Conservation (phyloP, 2,329 filamentous ascomycete species). For the Aspergillus quadrilineatus region DNA sequence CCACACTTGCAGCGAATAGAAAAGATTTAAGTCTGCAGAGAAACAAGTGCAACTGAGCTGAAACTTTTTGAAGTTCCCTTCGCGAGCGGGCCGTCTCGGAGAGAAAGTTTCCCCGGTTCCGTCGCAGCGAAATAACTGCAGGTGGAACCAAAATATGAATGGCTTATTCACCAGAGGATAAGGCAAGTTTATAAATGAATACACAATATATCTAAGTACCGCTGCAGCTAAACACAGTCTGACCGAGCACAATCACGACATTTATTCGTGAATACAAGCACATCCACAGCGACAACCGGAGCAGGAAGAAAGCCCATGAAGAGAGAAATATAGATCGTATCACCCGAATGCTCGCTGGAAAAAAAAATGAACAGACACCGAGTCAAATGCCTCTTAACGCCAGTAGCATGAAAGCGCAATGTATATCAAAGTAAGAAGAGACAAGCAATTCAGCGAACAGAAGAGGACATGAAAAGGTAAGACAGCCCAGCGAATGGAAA, state of each 20-base stretch:
- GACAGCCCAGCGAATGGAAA: conserved; percentile 16
- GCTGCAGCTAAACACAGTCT: conserved; percentile 25
- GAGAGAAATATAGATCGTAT: conserved; percentile 21
- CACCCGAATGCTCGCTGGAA: conserved; percentile 36
- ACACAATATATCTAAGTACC: conserved; percentile 20
- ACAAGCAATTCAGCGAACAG: not conserved
- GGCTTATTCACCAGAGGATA: not conserved
- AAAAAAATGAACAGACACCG: conserved; percentile 25
- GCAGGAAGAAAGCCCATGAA: conserved; percentile 14
- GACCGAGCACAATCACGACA: conserved; percentile 29
- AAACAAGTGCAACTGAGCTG: not conserved
- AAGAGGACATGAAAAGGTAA: conserved; percentile 18
- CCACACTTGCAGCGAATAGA: not conserved
- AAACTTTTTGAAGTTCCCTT: conserved; percentile 1
- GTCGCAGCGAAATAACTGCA: not conserved
- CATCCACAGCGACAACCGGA: conserved; percentile 22
- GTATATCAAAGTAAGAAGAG: conserved; percentile 15
- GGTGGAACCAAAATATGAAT: no score
- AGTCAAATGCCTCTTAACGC: conserved; percentile 36
- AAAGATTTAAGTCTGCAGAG: not conserved
- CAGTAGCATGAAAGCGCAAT: conserved; percentile 22
- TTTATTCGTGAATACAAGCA: conserved; percentile 29
- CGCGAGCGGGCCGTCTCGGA: conserved; percentile 4
- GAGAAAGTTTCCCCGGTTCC: conserved; percentile 10
- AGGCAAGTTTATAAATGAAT: conserved; percentile 3